Evolutionary conservation across 2,329 filamentous ascomycete genomes (phyloP), one percentile per base, ranked within the genome.

Genomic region (Ilyonectria destructans): DNA sequence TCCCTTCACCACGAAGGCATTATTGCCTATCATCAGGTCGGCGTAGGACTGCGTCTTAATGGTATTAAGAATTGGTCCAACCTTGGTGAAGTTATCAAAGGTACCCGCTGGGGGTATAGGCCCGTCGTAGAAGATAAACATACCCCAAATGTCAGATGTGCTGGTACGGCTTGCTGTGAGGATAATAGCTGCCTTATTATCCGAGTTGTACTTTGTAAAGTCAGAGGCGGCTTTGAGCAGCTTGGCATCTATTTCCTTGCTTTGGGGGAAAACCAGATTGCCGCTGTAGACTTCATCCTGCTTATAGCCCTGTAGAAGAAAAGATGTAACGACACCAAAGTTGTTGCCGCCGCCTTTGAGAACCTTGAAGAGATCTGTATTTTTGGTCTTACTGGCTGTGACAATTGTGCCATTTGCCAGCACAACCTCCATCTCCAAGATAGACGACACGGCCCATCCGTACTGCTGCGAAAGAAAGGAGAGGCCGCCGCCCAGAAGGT

Each of bases 61-160:
- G 7, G 80, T 86, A 71, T 88, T 86, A 45, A 83, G 73, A 0
- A 79, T 69, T 1, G 84, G 84, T 5, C 55, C 46, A 12, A 64
- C 56, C 15, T 65, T 43, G 55, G 67, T 67, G 77, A 92, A 92
- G 63, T 85, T 85, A 63, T 85, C 82, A 66, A 92, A 91, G 2
- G 87, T 83, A 4, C 81, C 85, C 1, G 80, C 74, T 1, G 89
- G 89, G 0, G 85, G 85, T 58, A 80, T 77, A 0, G 85, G 83
- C 1, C 87, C 90, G 76, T 91, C 87, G 77, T 91, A 91, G 80
- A 90, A 91, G 40, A 89, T 75, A 77, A 91, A 91, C 67, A 92
- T 78, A 64, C 89, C 83, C 87, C 88, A 90, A 21, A 86, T 62
- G 68, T 90, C 82, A 2, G 82, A 74, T 4, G 80, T 70, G 0